Conservation (phyloP, 1,284 basidiomycete species). For the Ceratobasidium sp. region DNA sequence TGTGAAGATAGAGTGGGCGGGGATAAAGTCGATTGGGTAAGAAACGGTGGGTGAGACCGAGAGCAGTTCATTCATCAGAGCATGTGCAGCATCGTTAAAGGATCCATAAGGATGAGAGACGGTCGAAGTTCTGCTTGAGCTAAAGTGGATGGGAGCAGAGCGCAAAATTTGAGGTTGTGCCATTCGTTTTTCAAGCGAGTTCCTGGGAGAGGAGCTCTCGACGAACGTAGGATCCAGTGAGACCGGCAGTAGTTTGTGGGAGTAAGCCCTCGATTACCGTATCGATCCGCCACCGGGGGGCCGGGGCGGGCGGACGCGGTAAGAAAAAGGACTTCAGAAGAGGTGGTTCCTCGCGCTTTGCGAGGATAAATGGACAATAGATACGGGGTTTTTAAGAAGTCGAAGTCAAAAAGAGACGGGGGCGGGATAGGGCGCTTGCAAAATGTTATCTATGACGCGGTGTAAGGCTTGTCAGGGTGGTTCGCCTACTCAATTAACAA, state of each 20-base stretch:
- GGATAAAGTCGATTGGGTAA: constrained; percentile 45
- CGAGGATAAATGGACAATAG: constrained; percentile 66
- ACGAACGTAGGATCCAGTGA: constrained; percentile 33
- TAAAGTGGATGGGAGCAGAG: constrained; percentile 61
- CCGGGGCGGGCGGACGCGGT: constrained; percentile 73
- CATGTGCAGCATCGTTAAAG: constrained; percentile 25
- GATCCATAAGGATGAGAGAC: constrained; percentile 50
- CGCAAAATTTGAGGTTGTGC: constrained; percentile 67
- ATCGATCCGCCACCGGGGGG: constrained; percentile 75
- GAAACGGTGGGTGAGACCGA: constrained; percentile 45
- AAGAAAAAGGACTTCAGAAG: constrained; percentile 65
- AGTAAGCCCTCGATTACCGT: constrained; percentile 60
- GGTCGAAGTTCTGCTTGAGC: constrained; percentile 46
- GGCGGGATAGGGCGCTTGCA: constrained; percentile 30
- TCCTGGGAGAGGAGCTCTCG: constrained; percentile 38
- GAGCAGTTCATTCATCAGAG: constrained; percentile 41
- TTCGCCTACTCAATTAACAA: constrained; percentile 65
- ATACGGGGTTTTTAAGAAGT: constrained; percentile 54
- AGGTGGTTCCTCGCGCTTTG: constrained; percentile 72
- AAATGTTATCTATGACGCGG: constrained; percentile 1
- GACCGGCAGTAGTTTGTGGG: constrained; percentile 30
- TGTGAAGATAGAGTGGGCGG: constrained; percentile 54
- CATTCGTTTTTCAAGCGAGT: constrained; percentile 58
- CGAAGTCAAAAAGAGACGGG: constrained; percentile 47
- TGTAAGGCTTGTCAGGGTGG: constrained; percentile 67